Percentiles rank a stretch among this genome's conserved stretches.
These are phyloP conservation scores for Malus asiatica DNA, from an alignment of 306 rosid species.

Conservation along the genomic window DNA sequence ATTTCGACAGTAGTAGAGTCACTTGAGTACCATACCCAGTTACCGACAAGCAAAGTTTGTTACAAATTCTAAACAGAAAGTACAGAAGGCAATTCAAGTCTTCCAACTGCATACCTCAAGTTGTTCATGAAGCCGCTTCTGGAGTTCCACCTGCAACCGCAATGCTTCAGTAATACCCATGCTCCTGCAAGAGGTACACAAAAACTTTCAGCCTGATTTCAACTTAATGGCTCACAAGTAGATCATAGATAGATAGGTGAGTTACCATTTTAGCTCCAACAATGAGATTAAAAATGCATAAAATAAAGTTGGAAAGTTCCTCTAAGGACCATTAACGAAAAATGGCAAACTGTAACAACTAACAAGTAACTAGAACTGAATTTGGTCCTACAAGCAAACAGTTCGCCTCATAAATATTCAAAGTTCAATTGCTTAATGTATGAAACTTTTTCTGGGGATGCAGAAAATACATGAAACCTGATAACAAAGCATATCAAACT, in stretches of 20 bases:
- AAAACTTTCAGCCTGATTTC: conserved; percentile 3
- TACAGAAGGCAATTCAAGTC: background rate
- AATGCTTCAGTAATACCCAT: conserved; percentile 84
- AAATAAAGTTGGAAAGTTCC: no score
- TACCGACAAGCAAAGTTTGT: background rate
- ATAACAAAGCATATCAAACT: background rate
- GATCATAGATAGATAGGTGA: background rate
- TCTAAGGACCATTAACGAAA: background rate
- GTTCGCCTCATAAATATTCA: background rate
- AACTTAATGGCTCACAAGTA: background rate
- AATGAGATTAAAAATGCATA: no score
- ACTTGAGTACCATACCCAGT: background rate
- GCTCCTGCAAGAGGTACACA: conserved; percentile 42
- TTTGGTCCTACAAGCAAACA: background rate
- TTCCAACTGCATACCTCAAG: conserved; percentile 65
- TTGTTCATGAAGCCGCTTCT: conserved; percentile 95
- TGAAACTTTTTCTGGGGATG: background rate
- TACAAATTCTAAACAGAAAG: background rate
- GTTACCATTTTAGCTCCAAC: no score
- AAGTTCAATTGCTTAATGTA: background rate
- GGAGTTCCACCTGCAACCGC: conserved; percentile 94
- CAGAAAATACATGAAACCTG: background rate
- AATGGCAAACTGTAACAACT: background rate
- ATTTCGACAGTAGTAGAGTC: background rate
- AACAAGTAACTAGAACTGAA: background rate